Evolutionary conservation across 495 filamentous ascomycete genomes (phyloP), one percentile per base, ranked within the genome.

Genomic region (Barbatosphaeria neglecta): DNA sequence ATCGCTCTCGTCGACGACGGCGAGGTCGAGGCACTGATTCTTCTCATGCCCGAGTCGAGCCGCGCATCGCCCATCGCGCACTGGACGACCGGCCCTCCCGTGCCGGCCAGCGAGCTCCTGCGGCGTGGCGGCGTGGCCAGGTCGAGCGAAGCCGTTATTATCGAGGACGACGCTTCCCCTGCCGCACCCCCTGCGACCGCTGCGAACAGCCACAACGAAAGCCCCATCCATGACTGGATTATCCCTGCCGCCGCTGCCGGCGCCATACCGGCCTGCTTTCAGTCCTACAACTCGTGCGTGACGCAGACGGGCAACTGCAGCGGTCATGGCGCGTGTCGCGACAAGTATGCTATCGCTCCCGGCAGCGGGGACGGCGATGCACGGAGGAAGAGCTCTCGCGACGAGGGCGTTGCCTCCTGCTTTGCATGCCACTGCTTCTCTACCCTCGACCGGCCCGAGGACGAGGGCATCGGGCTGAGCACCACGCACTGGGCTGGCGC

Each of bases 391-490:
- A 50, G 42, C 10, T 40, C 61, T 59, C 18, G 51, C 53, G 24
- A 45, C 15, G 59, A 56, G 44, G 57, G 61, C 43, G 50, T 39
- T 6, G 56, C 65, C 9, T 64, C 70, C 37, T 95, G 92, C 73
- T 96, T 82, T 61, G 67, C 70, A 25, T 98, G 92, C 69, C 60
- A 57, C 44, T 98, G 92, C 70, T 63, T 62, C 24, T 56, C 72
- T 15, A 74, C 72, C 1, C 58, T 73, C 6, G 48, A 67, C 8
- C 63, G 68, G n/a, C 57, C 59, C 10, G 70, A 67, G 22, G 72
- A 67, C 13, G 61, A 62, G 16, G 60, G 51, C 17, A 61, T 53
- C 22, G 51, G 43, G n/a, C 40, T 40, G 37, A 55, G 60, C 46
- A 55, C 63, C 27, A 54, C 64, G 31, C 60, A 75, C 48, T 98